These are phyloP conservation scores for Penicillium thymicola DNA, from an alignment of 2,329 filamentous ascomycete species.

Conservation along the genomic window DNA sequence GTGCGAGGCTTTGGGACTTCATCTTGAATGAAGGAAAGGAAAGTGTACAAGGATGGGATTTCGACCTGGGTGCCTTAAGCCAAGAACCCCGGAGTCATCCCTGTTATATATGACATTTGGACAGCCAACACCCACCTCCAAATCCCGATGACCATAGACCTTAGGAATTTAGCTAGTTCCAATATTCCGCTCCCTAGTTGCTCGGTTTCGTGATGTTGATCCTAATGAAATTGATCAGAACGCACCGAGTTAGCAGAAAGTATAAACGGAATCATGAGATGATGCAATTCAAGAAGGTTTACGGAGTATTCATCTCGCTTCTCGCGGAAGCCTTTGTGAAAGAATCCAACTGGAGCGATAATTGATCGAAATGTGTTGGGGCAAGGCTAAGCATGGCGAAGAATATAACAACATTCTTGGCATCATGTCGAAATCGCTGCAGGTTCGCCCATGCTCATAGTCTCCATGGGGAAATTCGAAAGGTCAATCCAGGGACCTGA, in stretches of 20 bases:
- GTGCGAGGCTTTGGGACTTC: constrained; percentile 15
- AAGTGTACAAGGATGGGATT: not conserved
- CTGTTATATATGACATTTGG: not conserved
- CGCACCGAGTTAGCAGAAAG: not conserved
- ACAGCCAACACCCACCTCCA: not conserved
- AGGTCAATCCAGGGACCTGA: constrained; percentile 15
- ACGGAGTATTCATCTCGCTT: not conserved
- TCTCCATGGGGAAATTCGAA: constrained; percentile 9
- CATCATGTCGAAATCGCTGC: constrained; percentile 22
- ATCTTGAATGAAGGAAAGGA: constrained; percentile 8
- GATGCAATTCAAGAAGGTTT: constrained; percentile 8
- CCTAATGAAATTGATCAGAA: not conserved
- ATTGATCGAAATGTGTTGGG: not conserved
- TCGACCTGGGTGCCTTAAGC: not conserved
- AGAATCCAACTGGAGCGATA: not conserved
- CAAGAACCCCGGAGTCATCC: not conserved
- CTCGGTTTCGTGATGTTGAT: not conserved
- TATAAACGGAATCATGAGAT: constrained; percentile 1
- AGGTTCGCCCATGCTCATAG: not conserved
- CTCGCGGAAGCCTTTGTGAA: not conserved
- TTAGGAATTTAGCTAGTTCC: not conserved
- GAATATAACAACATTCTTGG: constrained; percentile 26
- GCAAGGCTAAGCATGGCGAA: not conserved
- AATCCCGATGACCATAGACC: not conserved
- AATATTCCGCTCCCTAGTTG: not conserved